Evolutionary conservation across 257 asterid species (phyloP).

Genomic region (Primulina eburnea): DNA sequence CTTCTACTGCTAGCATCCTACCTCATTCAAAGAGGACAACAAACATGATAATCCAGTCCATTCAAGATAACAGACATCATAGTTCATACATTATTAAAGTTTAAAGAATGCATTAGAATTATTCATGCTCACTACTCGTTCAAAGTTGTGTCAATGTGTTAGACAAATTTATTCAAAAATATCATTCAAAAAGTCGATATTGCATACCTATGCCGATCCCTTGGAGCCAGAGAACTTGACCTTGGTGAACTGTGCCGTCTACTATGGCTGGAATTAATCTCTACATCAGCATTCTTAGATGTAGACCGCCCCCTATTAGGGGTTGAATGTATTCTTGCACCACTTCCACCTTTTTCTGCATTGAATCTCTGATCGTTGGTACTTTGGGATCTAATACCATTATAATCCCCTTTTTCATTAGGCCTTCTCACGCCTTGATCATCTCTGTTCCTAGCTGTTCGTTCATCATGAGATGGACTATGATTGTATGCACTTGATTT

Average conservation of each 20-base stretch:
- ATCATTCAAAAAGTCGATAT: background rate
- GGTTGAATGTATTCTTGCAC: conserved; percentile 42
- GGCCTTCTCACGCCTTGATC: conserved; percentile 71
- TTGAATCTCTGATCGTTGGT: conserved; percentile 67
- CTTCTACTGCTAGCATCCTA: background rate
- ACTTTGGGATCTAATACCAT: conserved; percentile 61
- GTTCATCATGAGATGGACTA: conserved; percentile 71
- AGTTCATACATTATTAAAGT: background rate
- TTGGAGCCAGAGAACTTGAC: conserved; percentile 56
- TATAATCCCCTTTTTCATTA: conserved; percentile 65
- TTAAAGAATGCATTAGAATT: background rate
- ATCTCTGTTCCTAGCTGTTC: conserved; percentile 55
- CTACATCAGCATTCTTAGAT: conserved; percentile 65
- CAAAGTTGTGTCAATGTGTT: background rate
- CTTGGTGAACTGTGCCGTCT: conserved; percentile 79
- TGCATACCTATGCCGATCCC: conserved; percentile 72
- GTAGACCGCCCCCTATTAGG: conserved; percentile 67
- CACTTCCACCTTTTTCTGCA: conserved; percentile 51
- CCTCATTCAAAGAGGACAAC: background rate
- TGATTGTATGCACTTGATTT: conserved; percentile 55
- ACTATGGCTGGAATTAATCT: conserved; percentile 46
- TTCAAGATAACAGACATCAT: background rate
- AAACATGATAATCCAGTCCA: background rate
- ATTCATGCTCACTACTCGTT: background rate
- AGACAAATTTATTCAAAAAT: conserved; percentile 8